phyloP scores from a whole-genome alignment of 257 asterid genomes.

The Solanum verrucosum region DNA sequence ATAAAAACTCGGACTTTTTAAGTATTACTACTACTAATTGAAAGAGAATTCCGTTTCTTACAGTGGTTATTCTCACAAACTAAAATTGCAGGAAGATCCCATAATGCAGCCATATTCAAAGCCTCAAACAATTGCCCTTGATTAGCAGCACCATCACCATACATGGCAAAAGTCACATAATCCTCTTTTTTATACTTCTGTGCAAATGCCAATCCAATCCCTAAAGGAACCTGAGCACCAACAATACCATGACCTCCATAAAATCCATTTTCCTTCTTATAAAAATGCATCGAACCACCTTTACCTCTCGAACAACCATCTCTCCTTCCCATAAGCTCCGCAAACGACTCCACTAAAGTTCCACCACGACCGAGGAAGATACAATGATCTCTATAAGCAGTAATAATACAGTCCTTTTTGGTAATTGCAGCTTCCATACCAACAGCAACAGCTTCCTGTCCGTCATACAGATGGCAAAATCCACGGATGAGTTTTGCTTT shows the following conservation, averaged over 20 bases:
- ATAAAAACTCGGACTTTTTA: background rate
- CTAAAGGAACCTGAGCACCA: constrained; percentile 93
- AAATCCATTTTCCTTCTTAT: constrained; percentile 74
- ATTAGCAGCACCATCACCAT: constrained; percentile 97
- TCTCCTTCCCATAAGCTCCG: constrained; percentile 89
- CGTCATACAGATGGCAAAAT: constrained; percentile 92
- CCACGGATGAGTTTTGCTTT: constrained; percentile 92
- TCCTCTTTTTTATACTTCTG: constrained; percentile 91
- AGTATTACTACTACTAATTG: background rate
- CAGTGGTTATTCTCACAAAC: constrained; percentile 99
- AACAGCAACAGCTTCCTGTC: constrained; percentile 87
- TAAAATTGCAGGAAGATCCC: constrained; percentile 95
- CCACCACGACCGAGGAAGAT: constrained; percentile 74
- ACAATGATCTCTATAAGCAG: constrained; percentile 78
- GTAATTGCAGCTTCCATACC: constrained; percentile 97
- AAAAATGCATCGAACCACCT: constrained; percentile 98
- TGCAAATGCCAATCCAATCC: constrained; percentile 86
- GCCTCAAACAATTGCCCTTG: constrained; percentile 99
- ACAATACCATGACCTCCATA: constrained; percentile 98
- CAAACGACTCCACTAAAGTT: constrained; percentile 46
- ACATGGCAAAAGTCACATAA: constrained; percentile 68
- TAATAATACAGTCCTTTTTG: constrained; percentile 58
- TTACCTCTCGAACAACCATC: constrained; percentile 90
- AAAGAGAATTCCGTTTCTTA: constrained; percentile 21
- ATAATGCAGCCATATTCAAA: constrained; percentile 88